Evolutionary conservation across 192 early-diverging fungal species (phyloP).

Genomic region (Chytriomyces sp.): DNA sequence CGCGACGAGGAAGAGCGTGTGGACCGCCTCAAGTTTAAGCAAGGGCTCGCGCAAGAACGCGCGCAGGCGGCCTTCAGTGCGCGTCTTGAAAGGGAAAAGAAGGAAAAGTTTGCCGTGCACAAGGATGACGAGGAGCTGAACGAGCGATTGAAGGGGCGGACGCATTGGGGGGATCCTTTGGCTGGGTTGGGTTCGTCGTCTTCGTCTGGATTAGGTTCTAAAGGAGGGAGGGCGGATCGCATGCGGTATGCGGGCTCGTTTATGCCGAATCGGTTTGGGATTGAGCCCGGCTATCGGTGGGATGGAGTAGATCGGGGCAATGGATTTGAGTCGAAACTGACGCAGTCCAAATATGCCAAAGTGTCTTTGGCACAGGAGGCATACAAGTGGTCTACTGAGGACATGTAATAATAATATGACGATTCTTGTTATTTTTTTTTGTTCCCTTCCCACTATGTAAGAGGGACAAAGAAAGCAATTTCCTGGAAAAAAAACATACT

Average conservation of each 20-base stretch:
- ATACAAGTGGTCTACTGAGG: conserved; percentile 56
- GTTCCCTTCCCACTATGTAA: no score
- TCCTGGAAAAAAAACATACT: no score
- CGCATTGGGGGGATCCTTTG: conserved; percentile 75
- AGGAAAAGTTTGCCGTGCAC: conserved; percentile 47
- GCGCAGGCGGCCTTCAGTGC: conserved; percentile 31
- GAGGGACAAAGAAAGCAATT: no score
- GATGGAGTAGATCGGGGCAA: conserved; percentile 81
- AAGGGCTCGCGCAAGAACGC: conserved; percentile 63
- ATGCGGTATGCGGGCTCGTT: conserved; percentile 33
- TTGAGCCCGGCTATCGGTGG: conserved; percentile 77
- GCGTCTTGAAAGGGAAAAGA: conserved; percentile 38
- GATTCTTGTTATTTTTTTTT: not conserved
- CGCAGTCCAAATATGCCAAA: conserved; percentile 37
- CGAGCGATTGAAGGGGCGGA: conserved; percentile 46
- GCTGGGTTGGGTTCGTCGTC: conserved; percentile 40
- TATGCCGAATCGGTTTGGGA: conserved; percentile 69
- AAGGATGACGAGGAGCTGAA: conserved; percentile 54
- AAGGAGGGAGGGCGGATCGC: not conserved
- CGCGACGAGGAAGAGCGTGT: conserved; percentile 43
- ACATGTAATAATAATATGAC: conserved; percentile 24
- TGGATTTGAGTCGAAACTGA: conserved; percentile 66
- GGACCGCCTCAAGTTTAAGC: conserved; percentile 59
- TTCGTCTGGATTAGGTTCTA: not conserved
- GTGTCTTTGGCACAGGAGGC: conserved; percentile 33